phyloP scores from a whole-genome alignment of 2,329 filamentous ascomycete species.

The Diplocarpon rosae region DNA sequence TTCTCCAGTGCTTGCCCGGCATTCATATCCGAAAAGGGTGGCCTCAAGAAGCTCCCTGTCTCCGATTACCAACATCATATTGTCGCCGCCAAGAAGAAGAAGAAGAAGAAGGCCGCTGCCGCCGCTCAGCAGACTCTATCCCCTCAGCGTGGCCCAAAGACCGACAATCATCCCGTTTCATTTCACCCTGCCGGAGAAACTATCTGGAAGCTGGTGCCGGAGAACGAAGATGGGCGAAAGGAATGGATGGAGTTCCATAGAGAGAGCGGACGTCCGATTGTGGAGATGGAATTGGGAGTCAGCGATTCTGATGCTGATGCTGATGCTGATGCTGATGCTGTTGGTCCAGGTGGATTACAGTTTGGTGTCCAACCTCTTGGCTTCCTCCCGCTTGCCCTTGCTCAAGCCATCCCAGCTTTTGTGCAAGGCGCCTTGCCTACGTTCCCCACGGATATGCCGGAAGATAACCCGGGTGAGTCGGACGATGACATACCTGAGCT shows the following conservation, averaged over 20 bases:
- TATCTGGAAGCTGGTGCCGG: slow-evolving; percentile 15
- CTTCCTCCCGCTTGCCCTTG: background rate
- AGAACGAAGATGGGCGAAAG: slow-evolving; percentile 5
- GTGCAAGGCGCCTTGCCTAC: background rate
- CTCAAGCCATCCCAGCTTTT: background rate
- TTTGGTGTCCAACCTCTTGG: background rate
- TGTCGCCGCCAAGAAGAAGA: slow-evolving; percentile 4
- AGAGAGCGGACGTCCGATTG: background rate
- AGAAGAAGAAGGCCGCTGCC: background rate
- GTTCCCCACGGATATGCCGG: too few species aligned
- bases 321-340: background rate
- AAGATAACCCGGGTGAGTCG: too few species aligned
- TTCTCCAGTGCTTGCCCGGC: slow-evolving; percentile 7
- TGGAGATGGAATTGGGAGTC: slow-evolving; percentile 1
- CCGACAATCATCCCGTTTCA: slow-evolving; percentile 12
- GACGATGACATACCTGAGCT: background rate
- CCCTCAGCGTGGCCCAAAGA: slow-evolving; percentile 5
- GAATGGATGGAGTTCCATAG: slow-evolving; percentile 17
- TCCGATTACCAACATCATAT: slow-evolving; percentile 5
- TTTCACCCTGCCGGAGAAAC: slow-evolving; percentile 8
- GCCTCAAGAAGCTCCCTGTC: slow-evolving; percentile 7
- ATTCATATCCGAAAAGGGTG: slow-evolving; percentile 8
- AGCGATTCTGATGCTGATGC: background rate
- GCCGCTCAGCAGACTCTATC: background rate
- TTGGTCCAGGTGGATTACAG: too few species aligned